These are phyloP conservation scores for Plasmodium chabaudi DNA, from an alignment of 169 alveolate genomes.

Conservation along the genomic window DNA sequence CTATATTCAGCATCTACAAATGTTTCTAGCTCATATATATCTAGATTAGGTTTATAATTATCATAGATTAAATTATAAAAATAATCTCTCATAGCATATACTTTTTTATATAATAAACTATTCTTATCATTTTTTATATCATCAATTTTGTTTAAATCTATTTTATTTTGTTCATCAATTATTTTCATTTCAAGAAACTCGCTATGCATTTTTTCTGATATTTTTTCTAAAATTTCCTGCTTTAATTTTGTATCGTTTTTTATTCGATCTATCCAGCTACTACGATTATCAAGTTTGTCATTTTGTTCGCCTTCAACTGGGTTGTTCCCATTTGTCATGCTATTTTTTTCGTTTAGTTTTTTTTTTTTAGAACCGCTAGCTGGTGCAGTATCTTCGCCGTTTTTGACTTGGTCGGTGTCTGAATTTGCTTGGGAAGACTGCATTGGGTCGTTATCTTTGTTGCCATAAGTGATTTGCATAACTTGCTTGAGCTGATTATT, in stretches of 20 bases:
- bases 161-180: constrained; percentile 28
- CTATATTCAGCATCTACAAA: constrained; percentile 76
- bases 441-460: too few species aligned
- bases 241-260: constrained; percentile 29
- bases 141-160: constrained; percentile 69
- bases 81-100: constrained; percentile 75
- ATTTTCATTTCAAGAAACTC: constrained; percentile 48
- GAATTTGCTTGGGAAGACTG: neutral
- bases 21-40: constrained; percentile 67
- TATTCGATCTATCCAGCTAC: constrained; percentile 27
- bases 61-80: constrained; percentile 60
- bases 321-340: neutral
- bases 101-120: constrained; percentile 55
- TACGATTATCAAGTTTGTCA: neutral
- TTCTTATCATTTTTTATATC: constrained; percentile 74
- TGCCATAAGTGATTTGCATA: constrained; percentile 35
- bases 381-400: neutral
- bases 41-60: constrained; percentile 72
- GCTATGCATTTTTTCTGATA: constrained; percentile 54
- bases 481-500: constrained; percentile 52
- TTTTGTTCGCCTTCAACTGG: neutral
- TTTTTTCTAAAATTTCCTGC: constrained; percentile 32
- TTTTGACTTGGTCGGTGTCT: neutral
- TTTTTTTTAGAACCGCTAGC: neutral
- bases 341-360: neutral